Conservation (phyloP, 306 rosid genomes). For the Malus sieversii region DNA sequence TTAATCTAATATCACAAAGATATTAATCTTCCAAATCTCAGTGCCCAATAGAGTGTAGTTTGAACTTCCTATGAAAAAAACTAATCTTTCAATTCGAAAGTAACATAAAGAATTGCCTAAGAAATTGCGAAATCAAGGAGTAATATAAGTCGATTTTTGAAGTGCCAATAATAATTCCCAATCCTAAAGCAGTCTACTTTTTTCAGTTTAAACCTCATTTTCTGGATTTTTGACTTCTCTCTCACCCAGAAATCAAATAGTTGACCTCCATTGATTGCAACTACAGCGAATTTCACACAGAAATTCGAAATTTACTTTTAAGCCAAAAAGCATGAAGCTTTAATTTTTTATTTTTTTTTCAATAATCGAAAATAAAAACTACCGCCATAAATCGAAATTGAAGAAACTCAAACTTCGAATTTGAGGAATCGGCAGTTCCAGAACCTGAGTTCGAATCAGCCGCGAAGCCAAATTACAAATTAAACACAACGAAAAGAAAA, state of each 20-base stretch:
- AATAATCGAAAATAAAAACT: background rate
- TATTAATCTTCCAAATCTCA: background rate
- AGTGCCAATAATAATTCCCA: background rate
- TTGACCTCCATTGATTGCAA: background rate
- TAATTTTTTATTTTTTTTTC: background rate
- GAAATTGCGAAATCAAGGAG: background rate
- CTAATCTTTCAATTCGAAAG: background rate
- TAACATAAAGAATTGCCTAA: background rate
- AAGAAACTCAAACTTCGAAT: background rate
- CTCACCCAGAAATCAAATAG: background rate
- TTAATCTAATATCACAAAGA: background rate
- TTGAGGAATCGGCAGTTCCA: background rate
- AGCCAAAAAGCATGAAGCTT: background rate
- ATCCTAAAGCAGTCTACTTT: background rate
- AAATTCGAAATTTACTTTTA: background rate
- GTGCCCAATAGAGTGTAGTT: background rate
- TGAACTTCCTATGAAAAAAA: background rate
- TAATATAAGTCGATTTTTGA: background rate
- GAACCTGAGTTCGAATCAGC: background rate
- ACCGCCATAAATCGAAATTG: background rate
- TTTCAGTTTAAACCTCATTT: background rate
- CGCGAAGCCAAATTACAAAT: background rate
- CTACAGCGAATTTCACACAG: background rate
- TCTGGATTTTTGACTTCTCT: background rate
- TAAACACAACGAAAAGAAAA: background rate